A percentile compares a stretch with the other conserved stretches of the same genome.
These are phyloP conservation scores for Microglena sp. DNA, from an alignment of 139 green algal species.

Conservation along the genomic window DNA sequence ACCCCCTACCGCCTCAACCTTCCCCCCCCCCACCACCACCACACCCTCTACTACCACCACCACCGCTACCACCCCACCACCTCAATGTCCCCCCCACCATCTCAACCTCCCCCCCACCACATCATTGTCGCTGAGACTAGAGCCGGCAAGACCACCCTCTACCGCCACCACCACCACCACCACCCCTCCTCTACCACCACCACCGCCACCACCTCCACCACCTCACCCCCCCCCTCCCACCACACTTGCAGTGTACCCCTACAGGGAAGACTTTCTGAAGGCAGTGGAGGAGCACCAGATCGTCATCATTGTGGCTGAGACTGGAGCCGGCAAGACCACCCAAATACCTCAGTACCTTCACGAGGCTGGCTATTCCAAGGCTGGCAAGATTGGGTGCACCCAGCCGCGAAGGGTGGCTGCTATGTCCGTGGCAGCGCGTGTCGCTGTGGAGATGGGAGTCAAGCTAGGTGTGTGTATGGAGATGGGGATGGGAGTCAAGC, in stretches of 20 bases:
- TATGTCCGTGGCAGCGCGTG: constrained; percentile 90
- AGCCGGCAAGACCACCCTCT: constrained; percentile 60
- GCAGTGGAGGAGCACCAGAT: constrained; percentile 84
- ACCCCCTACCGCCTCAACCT: no score
- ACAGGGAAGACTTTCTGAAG: constrained; percentile 60
- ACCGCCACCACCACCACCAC: no score
- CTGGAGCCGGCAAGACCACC: constrained; percentile 69
- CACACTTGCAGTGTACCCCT: constrained; percentile 18
- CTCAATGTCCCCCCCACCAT: no score
- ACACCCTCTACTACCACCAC: no score
- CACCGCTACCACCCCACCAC: no score
- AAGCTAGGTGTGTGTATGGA: no score
- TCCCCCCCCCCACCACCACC: no score
- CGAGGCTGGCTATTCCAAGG: constrained; percentile 87
- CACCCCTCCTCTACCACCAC: no score
- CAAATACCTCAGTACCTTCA: constrained; percentile 97
- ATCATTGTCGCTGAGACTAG: constrained; percentile 95
- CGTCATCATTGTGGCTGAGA: constrained; percentile 94
- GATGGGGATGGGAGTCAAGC: constrained; percentile 52
- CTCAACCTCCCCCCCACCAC: no score
- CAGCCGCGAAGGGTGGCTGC: constrained; percentile 91
- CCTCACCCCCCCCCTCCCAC: no score
- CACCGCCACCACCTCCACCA: no score
- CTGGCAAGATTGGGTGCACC: constrained; percentile 69
- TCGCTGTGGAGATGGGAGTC: constrained; percentile 83